Evolutionary conservation across 306 rosid genomes (phyloP).

Genomic region (Argentina anserina): DNA sequence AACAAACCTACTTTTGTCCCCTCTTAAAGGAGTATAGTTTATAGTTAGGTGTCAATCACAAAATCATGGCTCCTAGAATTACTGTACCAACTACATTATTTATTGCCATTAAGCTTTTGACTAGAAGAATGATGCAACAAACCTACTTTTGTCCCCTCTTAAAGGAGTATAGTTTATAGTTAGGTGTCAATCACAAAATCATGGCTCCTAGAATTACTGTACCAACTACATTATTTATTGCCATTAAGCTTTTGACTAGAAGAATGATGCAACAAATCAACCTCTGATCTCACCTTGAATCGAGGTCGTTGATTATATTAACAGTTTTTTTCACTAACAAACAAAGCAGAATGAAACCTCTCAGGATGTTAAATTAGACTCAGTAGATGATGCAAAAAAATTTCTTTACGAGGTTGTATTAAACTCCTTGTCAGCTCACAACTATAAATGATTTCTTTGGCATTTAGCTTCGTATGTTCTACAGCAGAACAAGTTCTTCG

Average conservation of each 20-base stretch:
- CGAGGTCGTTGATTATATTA: background rate
- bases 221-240: constrained; percentile 9
- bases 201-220: constrained; percentile 16
- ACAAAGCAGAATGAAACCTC: background rate
- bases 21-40: constrained; percentile 8
- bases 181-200: constrained; percentile 22
- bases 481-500: background rate
- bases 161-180: constrained; percentile 5
- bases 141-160: constrained; percentile 43
- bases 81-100: constrained; percentile 11
- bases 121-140: constrained; percentile 12
- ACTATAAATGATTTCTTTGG: background rate
- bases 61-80: constrained; percentile 22
- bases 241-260: background rate
- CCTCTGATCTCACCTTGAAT: constrained; percentile 10
- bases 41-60: constrained; percentile 13
- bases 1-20: constrained; percentile 43
- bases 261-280: constrained; percentile 32
- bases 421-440: background rate
- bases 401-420: background rate
- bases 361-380: background rate
- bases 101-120: background rate
- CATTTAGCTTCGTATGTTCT: background rate
- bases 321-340: background rate
- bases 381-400: background rate